Conservation (phyloP, 2,329 filamentous ascomycete genomes). For the Penicillium sp. region DNA sequence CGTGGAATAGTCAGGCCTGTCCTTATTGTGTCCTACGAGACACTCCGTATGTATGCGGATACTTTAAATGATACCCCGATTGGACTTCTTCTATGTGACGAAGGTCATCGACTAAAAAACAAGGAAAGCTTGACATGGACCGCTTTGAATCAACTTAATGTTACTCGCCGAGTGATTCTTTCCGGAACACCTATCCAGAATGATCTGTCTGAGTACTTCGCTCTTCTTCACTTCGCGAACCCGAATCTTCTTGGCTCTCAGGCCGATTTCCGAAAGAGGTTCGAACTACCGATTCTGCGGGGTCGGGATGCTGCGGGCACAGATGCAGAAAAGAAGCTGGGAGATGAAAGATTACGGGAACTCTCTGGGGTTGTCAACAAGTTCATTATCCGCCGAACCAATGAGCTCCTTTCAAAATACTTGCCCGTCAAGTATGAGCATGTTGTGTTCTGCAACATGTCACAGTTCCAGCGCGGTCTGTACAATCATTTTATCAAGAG, state of each 20-base stretch:
- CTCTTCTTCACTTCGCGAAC: constrained; percentile 94
- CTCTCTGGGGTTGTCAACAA: constrained; percentile 88
- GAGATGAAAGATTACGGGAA: constrained; percentile 78
- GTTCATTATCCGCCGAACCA: constrained; percentile 96
- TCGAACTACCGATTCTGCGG: constrained; percentile 86
- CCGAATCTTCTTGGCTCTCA: constrained; percentile 86
- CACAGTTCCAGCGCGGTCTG: constrained; percentile 86
- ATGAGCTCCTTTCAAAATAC: constrained; percentile 97
- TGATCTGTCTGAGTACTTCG: constrained; percentile 96
- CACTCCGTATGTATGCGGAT: constrained; percentile 83
- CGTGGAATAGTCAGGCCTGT: constrained; percentile 86
- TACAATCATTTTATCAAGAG: constrained; percentile 98
- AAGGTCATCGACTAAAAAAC: constrained; percentile 95
- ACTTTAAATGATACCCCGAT: constrained; percentile 88
- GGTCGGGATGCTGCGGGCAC: constrained; percentile 88
- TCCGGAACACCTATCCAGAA: constrained; percentile 98
- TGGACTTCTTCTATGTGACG: constrained; percentile 89
- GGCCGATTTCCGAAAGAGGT: constrained; percentile 88
- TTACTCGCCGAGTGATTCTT: constrained; percentile 86
- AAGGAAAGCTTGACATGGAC: constrained; percentile 94
- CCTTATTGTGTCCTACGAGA: constrained; percentile 97
- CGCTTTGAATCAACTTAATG: constrained; percentile 85
- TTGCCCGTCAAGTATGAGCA: constrained; percentile 98
- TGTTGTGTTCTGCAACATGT: constrained; percentile 94
- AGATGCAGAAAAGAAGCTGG: constrained; percentile 76